Evolutionary conservation across 257 asterid genomes (phyloP).

Genomic region (Parsonsia alboflavescens): DNA sequence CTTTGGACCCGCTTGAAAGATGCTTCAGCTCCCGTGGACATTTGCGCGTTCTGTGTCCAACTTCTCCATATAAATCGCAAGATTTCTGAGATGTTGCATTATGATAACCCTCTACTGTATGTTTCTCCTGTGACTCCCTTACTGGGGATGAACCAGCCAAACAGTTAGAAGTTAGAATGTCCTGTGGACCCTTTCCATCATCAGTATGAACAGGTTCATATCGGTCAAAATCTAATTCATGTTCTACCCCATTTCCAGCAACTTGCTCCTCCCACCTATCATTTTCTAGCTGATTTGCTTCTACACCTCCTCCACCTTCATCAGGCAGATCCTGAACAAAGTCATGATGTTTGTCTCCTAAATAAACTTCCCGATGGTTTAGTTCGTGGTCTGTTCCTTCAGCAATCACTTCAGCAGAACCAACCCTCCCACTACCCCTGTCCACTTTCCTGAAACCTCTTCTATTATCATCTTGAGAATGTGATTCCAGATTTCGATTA

Average conservation of each 20-base stretch:
- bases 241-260: slow-evolving; percentile 25
- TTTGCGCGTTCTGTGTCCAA: slow-evolving; percentile 28
- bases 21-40: slow-evolving; percentile 27
- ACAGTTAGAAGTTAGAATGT: slow-evolving; percentile 9
- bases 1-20: slow-evolving; percentile 16
- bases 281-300: slow-evolving; percentile 29
- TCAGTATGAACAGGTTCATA: slow-evolving; percentile 45
- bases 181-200: slow-evolving; percentile 29
- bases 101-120: slow-evolving; percentile 7
- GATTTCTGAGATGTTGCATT: slow-evolving; percentile 11
- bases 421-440: slow-evolving; percentile 21
- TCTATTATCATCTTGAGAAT: slow-evolving; percentile 19
- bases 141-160: slow-evolving; percentile 17
- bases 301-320: slow-evolving; percentile 24
- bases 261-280: slow-evolving; percentile 42
- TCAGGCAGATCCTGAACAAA: slow-evolving; percentile 14
- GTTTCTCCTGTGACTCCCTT: slow-evolving; percentile 24
- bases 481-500: slow-evolving; percentile 21
- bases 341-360: slow-evolving; percentile 14
- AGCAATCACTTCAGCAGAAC: slow-evolving; percentile 25
- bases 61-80: slow-evolving; percentile 35
- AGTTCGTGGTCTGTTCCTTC: slow-evolving; percentile 20
- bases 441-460: slow-evolving; percentile 19
- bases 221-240: slow-evolving; percentile 40
- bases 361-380: slow-evolving; percentile 17